A percentile compares a stretch with the other conserved stretches of the same genome.
Evolutionary conservation across 2,329 filamentous ascomycete species (phyloP).

Genomic region (Lithohypha guttulata): DNA sequence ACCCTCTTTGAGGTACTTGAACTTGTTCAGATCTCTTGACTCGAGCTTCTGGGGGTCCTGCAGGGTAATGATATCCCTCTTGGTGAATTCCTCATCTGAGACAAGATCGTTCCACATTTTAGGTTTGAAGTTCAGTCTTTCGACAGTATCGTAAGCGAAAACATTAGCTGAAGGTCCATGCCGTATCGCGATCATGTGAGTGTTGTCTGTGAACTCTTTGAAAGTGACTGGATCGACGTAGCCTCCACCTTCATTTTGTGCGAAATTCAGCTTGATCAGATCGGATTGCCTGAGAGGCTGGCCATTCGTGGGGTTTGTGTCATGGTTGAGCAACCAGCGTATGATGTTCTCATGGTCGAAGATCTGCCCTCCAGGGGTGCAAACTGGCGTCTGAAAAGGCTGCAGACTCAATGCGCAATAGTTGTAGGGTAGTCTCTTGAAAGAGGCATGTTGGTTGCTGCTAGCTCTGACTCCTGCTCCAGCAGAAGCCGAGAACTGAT

Average conservation of each 20-base stretch:
- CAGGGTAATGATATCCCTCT: conserved; percentile 88
- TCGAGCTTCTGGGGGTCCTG: conserved; percentile 91
- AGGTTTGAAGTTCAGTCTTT: conserved; percentile 88
- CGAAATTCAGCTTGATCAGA: conserved; percentile 81
- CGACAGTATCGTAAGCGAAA: conserved; percentile 90
- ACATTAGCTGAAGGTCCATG: conserved; percentile 81
- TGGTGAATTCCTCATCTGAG: conserved; percentile 72
- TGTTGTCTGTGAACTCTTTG: conserved; percentile 97
- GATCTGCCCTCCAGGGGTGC: conserved; percentile 73
- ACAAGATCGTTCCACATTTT: conserved; percentile 93
- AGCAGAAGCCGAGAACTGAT: conserved; percentile 73
- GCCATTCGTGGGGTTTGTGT: conserved; percentile 83
- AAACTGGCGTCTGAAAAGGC: conserved; percentile 89
- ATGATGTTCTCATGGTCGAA: conserved; percentile 94
- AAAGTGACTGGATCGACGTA: conserved; percentile 94
- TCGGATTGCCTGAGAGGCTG: conserved; percentile 67
- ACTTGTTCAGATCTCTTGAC: conserved; percentile 70
- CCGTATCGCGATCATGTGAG: conserved; percentile 81
- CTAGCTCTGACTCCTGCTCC: conserved; percentile 54
- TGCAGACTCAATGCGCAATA: conserved; percentile 94
- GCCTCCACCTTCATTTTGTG: conserved; percentile 82
- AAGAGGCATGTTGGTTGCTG: conserved; percentile 49
- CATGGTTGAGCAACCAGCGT: conserved; percentile 86
- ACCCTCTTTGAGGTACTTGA: conserved; percentile 82
- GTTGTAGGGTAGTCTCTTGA: conserved; percentile 90